Evolutionary conservation across 805 yeast genomes (phyloP), one percentile per base, ranked within the genome.

Genomic region (Wickerhamiella dianesei): DNA sequence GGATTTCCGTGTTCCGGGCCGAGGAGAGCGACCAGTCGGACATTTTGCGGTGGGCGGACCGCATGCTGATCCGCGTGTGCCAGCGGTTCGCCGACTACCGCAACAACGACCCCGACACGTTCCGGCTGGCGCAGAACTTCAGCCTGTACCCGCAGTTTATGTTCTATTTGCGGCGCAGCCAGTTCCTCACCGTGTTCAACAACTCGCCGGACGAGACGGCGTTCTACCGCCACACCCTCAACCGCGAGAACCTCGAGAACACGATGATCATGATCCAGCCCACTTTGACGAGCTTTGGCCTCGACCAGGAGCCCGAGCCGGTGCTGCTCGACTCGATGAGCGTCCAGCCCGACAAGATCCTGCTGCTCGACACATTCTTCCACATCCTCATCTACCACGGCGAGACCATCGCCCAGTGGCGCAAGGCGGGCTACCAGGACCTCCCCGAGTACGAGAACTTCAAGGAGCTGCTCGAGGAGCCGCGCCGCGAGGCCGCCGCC

Each of bases 191-290:
- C 64, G 95, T 89, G 41, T 92, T 92, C 73, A 92, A 92, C 68
- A 88, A 88, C 66, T 92, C 98, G 4, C 98, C 98, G 1, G 99
- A 92, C 70, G 99, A 92, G 70, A 87, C 97, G 40, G 95, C 96
- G 36, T 92, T 88, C 66, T 86, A 89, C 67, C 79, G 96, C 64
- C 98, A 92, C 64, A 80, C 86, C 16, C 76, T 92, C 61, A 75
- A 83, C 61, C 79, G 89, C 54, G 96, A 92, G 61, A 96, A 92
- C 62, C 82, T 89, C 40, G 81, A 82, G 53, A 92, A 89, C 68
- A 83, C 96, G 16, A 71, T 92, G 62, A 84, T 88, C 52, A 92
- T 92, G 96, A 89, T 92, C 54, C 98, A 92, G 69, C 99, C 99
- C 48, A 86, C 97, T 0, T 75, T 92, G 64, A 82, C 89, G 2